Evolutionary conservation across 2,329 filamentous ascomycete species (phyloP).

Genomic region (Fusarium sp.): DNA sequence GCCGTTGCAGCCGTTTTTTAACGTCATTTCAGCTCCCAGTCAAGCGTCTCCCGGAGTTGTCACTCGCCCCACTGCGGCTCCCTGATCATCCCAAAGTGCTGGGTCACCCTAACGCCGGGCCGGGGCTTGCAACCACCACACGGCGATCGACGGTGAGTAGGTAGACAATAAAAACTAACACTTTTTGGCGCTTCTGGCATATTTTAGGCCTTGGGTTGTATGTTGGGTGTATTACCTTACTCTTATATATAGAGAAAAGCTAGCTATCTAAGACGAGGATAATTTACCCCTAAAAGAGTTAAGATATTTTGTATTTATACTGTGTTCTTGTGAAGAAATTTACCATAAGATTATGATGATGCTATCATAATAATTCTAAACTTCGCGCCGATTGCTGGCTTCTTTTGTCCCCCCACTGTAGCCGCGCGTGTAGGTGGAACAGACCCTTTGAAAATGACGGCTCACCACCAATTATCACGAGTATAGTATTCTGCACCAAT

Average conservation of each 20-base stretch:
- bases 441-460: not conserved
- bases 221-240: too few relatives aligned
- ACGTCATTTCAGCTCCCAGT: slow-evolving; percentile 6
- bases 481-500: not conserved
- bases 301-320: too few relatives aligned
- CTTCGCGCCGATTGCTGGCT: too few relatives aligned
- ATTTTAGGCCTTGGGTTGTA: too few relatives aligned
- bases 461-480: not conserved
- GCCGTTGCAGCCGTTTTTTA: not conserved
- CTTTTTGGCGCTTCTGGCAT: not conserved
- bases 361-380: too few relatives aligned
- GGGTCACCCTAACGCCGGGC: slow-evolving; percentile 44
- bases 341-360: too few relatives aligned
- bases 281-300: too few relatives aligned
- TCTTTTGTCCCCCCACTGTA: not conserved
- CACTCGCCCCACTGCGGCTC: slow-evolving; percentile 40
- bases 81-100: slow-evolving; percentile 41
- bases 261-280: too few relatives aligned
- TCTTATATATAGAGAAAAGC: too few relatives aligned
- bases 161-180: not conserved
- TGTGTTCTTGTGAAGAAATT: too few relatives aligned
- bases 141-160: not conserved
- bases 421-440: not conserved
- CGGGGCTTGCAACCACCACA: slow-evolving; percentile 45
- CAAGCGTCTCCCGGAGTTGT: slow-evolving; percentile 1